These are phyloP conservation scores for Boletus rufocinnamomeus DNA, from an alignment of 768 basidiomycete species.

Conservation along the genomic window DNA sequence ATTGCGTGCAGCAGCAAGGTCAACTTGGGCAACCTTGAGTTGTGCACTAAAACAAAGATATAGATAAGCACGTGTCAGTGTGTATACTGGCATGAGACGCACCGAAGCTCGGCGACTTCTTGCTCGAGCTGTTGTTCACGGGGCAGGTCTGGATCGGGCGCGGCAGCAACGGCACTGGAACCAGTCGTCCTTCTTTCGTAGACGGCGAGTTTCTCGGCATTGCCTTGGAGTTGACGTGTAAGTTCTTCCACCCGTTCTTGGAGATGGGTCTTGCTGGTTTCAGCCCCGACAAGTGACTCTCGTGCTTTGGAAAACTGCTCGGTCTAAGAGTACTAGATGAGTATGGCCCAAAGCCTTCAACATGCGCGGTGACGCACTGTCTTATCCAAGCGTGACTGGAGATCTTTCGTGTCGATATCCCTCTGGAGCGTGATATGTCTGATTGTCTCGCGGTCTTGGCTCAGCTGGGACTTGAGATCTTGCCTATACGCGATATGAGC, in stretches of 20 bases:
- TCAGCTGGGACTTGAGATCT: slow-evolving; percentile 68
- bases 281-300: slow-evolving; percentile 67
- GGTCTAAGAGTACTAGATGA: slow-evolving; percentile 41
- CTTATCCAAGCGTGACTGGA: slow-evolving; percentile 72
- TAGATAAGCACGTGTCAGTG: not conserved
- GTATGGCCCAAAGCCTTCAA: not conserved
- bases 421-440: slow-evolving; percentile 78
- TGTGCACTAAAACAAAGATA: slow-evolving; percentile 50
- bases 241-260: slow-evolving; percentile 58
- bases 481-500: slow-evolving; percentile 47
- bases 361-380: slow-evolving; percentile 45
- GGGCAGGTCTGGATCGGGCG: slow-evolving; percentile 48
- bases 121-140: slow-evolving; percentile 80
- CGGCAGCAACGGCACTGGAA: slow-evolving; percentile 33
- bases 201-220: slow-evolving; percentile 82
- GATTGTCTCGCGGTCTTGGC: slow-evolving; percentile 70
- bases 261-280: slow-evolving; percentile 78
- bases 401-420: slow-evolving; percentile 77
- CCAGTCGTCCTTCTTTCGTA: slow-evolving; percentile 67
- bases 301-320: slow-evolving; percentile 68
- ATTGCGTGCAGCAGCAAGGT: slow-evolving; percentile 65
- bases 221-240: slow-evolving; percentile 65
- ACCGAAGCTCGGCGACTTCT: slow-evolving; percentile 87
- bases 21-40: slow-evolving; percentile 76
- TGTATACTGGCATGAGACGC: slow-evolving; percentile 16